phyloP scores from a whole-genome alignment of 176 grass and related monocot species.

The Areca catechu region DNA sequence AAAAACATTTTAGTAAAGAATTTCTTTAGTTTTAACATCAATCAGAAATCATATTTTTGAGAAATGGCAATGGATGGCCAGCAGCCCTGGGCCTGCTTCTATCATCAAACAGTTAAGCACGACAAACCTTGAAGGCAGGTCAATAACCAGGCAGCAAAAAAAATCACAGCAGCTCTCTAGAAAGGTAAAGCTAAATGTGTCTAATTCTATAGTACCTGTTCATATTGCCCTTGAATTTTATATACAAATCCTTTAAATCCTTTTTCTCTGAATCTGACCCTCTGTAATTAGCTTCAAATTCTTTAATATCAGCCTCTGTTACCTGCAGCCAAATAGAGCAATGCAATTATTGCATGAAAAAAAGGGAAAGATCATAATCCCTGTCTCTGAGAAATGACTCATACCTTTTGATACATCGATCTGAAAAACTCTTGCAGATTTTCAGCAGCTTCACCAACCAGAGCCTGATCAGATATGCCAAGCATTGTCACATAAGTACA shows the following conservation, averaged over 20 bases:
- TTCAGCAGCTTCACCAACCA: conserved; percentile 62
- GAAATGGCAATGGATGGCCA: too few species aligned
- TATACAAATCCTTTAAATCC: conserved; percentile 82
- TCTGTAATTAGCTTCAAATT: conserved; percentile 91
- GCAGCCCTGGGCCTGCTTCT: too few species aligned
- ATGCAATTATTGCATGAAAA: background rate
- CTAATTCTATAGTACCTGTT: conserved; percentile 44
- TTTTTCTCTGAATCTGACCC: conserved; percentile 93
- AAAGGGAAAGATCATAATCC: background rate
- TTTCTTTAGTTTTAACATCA: too few species aligned
- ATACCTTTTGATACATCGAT: conserved; percentile 64
- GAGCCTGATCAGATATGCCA: conserved; percentile 31
- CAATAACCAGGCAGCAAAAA: background rate
- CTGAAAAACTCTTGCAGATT: conserved; percentile 90
- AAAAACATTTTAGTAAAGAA: too few species aligned
- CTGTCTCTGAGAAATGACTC: background rate
- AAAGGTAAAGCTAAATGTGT: background rate
- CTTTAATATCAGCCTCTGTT: conserved; percentile 90
- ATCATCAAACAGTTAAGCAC: too few species aligned
- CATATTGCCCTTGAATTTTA: conserved; percentile 75
- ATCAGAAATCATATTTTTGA: too few species aligned
- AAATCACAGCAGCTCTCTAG: background rate
- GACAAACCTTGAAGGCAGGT: too few species aligned
- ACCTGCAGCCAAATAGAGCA: conserved; percentile 30
- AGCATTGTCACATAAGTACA: background rate